Evolutionary conservation across 1,139 yeast genomes (phyloP).

Genomic region (Arxiozyma slooffiae): DNA sequence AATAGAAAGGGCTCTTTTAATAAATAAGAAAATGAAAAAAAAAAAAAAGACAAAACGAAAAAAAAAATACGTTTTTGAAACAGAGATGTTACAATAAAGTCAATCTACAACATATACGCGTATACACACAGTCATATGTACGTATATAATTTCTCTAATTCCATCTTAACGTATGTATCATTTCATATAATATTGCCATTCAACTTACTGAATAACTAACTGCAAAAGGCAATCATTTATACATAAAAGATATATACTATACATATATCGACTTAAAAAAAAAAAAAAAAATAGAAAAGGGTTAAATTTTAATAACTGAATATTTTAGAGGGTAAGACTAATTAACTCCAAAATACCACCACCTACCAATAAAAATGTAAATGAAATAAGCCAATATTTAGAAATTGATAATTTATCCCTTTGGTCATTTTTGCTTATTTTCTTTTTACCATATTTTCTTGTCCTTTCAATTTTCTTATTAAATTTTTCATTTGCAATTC

Average conservation of each 20-base stretch:
- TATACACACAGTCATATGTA: neutral
- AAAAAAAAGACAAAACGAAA: neutral
- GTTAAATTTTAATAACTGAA: neutral
- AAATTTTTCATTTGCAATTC: slow-evolving; percentile 73
- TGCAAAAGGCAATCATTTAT: neutral
- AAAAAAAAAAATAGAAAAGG: neutral
- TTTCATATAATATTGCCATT: too few relatives aligned
- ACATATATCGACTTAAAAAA: neutral
- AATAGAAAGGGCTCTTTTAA: neutral
- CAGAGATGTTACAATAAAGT: neutral
- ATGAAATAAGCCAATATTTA: slow-evolving; percentile 33
- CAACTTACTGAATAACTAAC: neutral
- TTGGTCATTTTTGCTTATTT: slow-evolving; percentile 31
- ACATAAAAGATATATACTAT: neutral
- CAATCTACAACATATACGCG: neutral
- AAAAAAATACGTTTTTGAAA: neutral
- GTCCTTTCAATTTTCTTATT: slow-evolving; percentile 60
- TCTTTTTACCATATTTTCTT: slow-evolving; percentile 56
- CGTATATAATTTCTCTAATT: neutral
- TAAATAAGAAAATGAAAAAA: too few relatives aligned
- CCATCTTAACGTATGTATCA: too few relatives aligned
- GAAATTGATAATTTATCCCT: slow-evolving; percentile 52
- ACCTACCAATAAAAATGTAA: slow-evolving; percentile 67
- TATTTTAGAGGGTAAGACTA: slow-evolving; percentile 38
- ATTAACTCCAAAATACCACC: slow-evolving; percentile 72